These are phyloP conservation scores for Austroboletus olivaceoglutinosus DNA, from an alignment of 1,284 basidiomycete species.

Conservation along the genomic window DNA sequence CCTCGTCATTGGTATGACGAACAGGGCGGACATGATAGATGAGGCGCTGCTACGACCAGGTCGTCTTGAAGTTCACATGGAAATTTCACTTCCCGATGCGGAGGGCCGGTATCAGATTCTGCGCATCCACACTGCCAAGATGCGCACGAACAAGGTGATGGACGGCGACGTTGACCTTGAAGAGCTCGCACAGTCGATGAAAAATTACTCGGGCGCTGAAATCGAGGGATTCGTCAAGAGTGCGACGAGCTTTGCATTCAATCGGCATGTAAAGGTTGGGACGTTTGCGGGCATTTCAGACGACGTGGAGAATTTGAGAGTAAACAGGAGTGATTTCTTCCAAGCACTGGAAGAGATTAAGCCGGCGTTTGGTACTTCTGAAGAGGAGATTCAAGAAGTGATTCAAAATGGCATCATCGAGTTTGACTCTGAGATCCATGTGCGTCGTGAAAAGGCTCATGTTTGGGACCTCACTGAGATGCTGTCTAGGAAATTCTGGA, in stretches of 20 bases:
- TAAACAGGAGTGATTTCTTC: conserved; percentile 87
- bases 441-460: conserved; percentile 40
- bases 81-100: conserved; percentile 97
- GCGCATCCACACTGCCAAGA: conserved; percentile 93
- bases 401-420: conserved; percentile 98
- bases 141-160: conserved; percentile 92
- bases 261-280: conserved; percentile 96
- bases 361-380: conserved; percentile 96
- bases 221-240: conserved; percentile 96
- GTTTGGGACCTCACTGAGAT: conserved; percentile 9
- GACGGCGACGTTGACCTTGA: conserved; percentile 81
- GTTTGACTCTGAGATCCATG: conserved; percentile 74
- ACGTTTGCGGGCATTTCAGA: conserved; percentile 96
- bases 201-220: conserved; percentile 99
- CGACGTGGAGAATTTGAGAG: conserved; percentile 91
- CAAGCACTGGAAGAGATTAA: conserved; percentile 94
- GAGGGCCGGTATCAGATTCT: conserved; percentile 92
- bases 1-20: conserved; percentile 99
- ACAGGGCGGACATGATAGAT: conserved; percentile 98
- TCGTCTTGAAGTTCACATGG: conserved; percentile 99
- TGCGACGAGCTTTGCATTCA: conserved; percentile 97
- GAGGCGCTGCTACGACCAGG: conserved; percentile 97
- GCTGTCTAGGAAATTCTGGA: conserved; percentile 75
- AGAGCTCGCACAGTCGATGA: conserved; percentile 85
- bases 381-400: conserved; percentile 93